Evolutionary conservation across 176 grass and related monocot genomes (phyloP).

Genomic region (Carex scoparia): DNA sequence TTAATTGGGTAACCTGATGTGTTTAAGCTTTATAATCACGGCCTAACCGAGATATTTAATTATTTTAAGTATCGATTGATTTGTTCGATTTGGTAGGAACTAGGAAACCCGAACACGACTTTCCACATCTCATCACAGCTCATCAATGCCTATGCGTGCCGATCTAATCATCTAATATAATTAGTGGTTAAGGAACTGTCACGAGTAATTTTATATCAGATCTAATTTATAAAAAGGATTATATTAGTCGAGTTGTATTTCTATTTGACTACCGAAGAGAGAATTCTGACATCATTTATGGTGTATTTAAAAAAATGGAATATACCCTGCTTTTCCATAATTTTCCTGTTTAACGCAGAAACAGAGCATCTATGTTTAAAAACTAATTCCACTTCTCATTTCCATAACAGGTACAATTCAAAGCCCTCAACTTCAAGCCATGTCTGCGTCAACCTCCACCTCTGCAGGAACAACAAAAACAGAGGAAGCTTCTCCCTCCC

Average conservation of each 20-base stretch:
- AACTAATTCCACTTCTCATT: not conserved
- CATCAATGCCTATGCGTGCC: not conserved
- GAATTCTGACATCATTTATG: not conserved
- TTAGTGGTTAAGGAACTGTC: too few species aligned
- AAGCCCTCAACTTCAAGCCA: not conserved
- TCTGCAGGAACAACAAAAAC: not conserved
- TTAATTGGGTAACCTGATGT: not conserved
- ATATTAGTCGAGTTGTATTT: not conserved
- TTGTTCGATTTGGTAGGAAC: not conserved
- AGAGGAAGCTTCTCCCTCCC: constrained; percentile 7
- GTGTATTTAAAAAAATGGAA: not conserved
- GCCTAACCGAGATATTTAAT: not conserved
- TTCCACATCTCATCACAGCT: not conserved
- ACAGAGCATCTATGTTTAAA: not conserved
- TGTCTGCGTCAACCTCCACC: constrained; percentile 16
- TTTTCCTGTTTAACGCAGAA: not conserved
- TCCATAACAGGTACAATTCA: not conserved
- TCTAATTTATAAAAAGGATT: too few species aligned
- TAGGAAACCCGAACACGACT: not conserved
- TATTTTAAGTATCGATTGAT: not conserved
- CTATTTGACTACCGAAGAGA: not conserved
- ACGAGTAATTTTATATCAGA: too few species aligned
- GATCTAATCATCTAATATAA: too few species aligned
- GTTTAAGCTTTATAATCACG: not conserved
- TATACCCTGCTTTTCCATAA: not conserved